A percentile compares a stretch with the other conserved stretches of the same genome.
These are phyloP conservation scores for Nidularia sp. DNA, from an alignment of 768 basidiomycete species.

Conservation along the genomic window DNA sequence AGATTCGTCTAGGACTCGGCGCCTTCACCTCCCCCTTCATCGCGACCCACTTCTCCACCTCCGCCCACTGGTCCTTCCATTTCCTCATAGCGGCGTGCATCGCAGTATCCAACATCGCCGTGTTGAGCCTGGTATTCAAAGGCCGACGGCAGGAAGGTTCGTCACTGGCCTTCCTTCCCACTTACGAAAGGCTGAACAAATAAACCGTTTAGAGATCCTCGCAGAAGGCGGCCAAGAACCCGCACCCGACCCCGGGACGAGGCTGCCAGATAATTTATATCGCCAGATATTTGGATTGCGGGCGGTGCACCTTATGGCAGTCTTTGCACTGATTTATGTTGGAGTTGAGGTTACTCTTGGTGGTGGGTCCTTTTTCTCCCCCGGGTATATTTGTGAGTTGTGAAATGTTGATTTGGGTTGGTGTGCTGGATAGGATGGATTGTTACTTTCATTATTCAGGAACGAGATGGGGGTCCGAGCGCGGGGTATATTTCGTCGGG, in stretches of 20 bases:
- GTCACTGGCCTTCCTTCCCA: conserved; percentile 1
- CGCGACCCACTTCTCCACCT: conserved; percentile 73
- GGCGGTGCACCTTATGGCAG: conserved; percentile 59
- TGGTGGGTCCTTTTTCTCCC: conserved; percentile 19
- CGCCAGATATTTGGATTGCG: conserved; percentile 48
- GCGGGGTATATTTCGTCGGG: conserved; percentile 21
- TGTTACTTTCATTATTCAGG: conserved; percentile 49
- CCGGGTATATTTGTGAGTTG: not conserved
- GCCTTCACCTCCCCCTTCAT: conserved; percentile 56
- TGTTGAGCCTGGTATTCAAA: conserved; percentile 59
- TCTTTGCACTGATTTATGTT: conserved; percentile 65
- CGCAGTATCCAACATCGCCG: conserved; percentile 49
- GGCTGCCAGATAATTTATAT: conserved; percentile 29
- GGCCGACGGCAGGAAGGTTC: conserved; percentile 67
- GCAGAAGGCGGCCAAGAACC: conserved; percentile 40
- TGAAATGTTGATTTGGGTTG: not conserved
- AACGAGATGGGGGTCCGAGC: conserved; percentile 30
- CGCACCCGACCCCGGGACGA: conserved; percentile 23
- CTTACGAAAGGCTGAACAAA: not conserved
- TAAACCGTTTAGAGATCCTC: conserved; percentile 29
- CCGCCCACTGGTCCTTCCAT: conserved; percentile 71
- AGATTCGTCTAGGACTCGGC: conserved; percentile 24
- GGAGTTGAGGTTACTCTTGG: conserved; percentile 64
- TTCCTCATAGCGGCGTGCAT: conserved; percentile 69
- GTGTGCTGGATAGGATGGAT: conserved; percentile 52